A percentile compares a stretch with the other conserved stretches of the same genome.
phyloP scores from a whole-genome alignment of 164 flowering plant species.

The Protea cynaroides region DNA sequence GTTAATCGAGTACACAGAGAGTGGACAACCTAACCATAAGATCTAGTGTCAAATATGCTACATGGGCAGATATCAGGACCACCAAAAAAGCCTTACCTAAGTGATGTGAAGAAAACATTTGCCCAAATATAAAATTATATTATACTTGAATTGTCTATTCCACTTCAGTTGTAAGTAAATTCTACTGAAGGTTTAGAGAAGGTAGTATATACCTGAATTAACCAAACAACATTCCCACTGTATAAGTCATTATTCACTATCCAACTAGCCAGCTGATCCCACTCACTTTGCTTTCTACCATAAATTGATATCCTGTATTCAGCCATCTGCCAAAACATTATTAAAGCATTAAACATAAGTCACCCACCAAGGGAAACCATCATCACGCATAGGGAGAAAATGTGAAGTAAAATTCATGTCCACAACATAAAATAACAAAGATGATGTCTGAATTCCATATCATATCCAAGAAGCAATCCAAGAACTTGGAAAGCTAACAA shows the following conservation, averaged over 20 bases:
- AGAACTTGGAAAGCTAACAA: too few relatives aligned
- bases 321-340: slow-evolving; percentile 65
- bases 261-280: slow-evolving; percentile 99
- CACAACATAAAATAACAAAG: neutral
- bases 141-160: too few relatives aligned
- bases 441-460: too few relatives aligned
- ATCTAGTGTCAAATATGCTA: too few relatives aligned
- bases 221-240: slow-evolving; percentile 92
- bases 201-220: slow-evolving; percentile 62
- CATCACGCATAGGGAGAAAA: too few relatives aligned
- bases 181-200: neutral
- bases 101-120: too few relatives aligned
- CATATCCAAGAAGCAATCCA: too few relatives aligned
- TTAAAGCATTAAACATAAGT: slow-evolving; percentile 4
- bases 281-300: slow-evolving; percentile 96
- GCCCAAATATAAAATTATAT: too few relatives aligned
- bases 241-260: slow-evolving; percentile 86
- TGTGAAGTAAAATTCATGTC: neutral
- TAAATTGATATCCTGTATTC: slow-evolving; percentile 95
- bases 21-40: too few relatives aligned
- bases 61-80: too few relatives aligned
- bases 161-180: neutral
- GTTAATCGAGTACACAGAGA: too few relatives aligned
- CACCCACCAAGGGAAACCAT: neutral
- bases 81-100: too few relatives aligned